A percentile compares a stretch with the other conserved stretches of the same genome.
These are phyloP conservation scores for Metarhizium rileyi DNA, from an alignment of 2,329 filamentous ascomycete genomes.

Conservation along the genomic window DNA sequence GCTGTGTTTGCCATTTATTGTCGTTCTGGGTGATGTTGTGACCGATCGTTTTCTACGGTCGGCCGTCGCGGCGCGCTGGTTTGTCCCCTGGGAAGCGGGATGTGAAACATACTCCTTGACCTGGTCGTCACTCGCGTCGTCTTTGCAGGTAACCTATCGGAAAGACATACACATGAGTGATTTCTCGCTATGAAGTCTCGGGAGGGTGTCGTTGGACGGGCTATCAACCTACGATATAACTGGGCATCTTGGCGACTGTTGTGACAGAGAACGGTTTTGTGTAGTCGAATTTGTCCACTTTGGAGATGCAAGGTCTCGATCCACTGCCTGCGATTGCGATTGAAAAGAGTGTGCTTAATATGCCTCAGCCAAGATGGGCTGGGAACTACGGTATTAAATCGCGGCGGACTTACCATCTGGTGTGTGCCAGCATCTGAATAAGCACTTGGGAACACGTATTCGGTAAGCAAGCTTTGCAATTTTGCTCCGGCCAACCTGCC, in stretches of 20 bases:
- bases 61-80: too few species aligned
- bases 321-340: constrained; percentile 4
- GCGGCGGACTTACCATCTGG: too few species aligned
- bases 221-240: constrained; percentile 38
- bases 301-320: constrained; percentile 7
- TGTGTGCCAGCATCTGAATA: too few species aligned
- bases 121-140: constrained; percentile 54
- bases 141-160: constrained; percentile 67
- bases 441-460: too few species aligned
- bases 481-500: too few species aligned
- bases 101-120: constrained; percentile 49
- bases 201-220: neutral
- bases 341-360: neutral
- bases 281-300: constrained; percentile 4
- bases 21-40: too few species aligned
- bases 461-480: too few species aligned
- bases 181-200: constrained; percentile 7
- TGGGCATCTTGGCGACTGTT: constrained; percentile 35
- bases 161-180: neutral
- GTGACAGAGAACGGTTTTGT: constrained; percentile 1
- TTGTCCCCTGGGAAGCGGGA: neutral
- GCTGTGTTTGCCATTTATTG: too few species aligned
- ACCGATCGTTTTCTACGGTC: too few species aligned
- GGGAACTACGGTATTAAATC: neutral
- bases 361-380: neutral